phyloP scores from a whole-genome alignment of 2,329 filamentous ascomycete species.

The Scedosporium aurantiacum region DNA sequence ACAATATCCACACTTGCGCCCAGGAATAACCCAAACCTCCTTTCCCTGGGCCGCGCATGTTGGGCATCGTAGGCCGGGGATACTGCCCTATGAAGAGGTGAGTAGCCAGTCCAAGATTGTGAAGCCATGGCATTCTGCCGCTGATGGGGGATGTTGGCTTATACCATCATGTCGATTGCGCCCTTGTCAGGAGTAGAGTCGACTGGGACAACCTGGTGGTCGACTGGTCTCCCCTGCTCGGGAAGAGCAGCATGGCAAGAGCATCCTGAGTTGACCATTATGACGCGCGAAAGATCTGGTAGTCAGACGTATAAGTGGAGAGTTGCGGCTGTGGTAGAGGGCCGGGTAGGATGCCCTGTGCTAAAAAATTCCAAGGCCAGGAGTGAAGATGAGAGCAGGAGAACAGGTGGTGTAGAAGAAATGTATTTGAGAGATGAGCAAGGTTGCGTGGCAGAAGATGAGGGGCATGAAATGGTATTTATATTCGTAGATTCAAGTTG shows the following conservation, averaged over 20 bases:
- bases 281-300: too few species aligned
- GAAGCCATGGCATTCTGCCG: background rate
- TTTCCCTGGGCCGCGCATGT: conserved; percentile 36
- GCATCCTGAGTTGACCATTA: too few species aligned
- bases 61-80: conserved; percentile 41
- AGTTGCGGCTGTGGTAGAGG: too few species aligned
- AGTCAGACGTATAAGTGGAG: too few species aligned
- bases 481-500: background rate
- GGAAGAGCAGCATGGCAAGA: background rate
- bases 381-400: background rate
- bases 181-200: background rate
- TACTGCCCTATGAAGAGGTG: conserved; percentile 11
- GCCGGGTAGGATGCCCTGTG: too few species aligned
- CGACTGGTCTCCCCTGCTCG: background rate
- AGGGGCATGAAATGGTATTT: background rate
- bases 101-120: background rate
- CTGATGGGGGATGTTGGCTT: background rate
- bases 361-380: background rate
- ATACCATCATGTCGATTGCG: conserved; percentile 4
- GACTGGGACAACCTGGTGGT: background rate
- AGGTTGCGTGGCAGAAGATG: background rate
- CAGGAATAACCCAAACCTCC: conserved; percentile 46
- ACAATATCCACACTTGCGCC: conserved; percentile 38
- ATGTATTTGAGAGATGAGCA: background rate
- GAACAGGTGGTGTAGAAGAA: background rate